Evolutionary conservation across 169 alveolate species (phyloP), one percentile per base, ranked within the genome.

Genomic region (Cytauxzoon felis): DNA sequence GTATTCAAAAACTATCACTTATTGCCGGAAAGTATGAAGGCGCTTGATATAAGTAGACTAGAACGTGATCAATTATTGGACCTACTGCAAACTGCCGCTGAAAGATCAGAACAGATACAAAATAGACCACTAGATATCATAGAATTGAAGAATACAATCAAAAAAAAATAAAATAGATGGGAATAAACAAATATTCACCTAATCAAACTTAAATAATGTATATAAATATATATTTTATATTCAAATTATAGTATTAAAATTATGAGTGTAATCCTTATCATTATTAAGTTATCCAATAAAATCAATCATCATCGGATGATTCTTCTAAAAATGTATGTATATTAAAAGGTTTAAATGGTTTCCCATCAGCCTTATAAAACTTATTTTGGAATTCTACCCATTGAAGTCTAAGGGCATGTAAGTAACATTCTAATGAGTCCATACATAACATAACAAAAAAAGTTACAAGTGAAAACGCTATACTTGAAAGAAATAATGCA

Each of bases 311-410:
- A 26, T 58, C 61, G 34, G 59, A 18, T 24, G 32, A 43, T 21
- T 76, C 73, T 30, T 63, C 33, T 16, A 66, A 76, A 38, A 76
- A 54, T 23, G 60, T n/a, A 67, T 67, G 65, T 11, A 81, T 78
- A 67, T 84, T 81, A 52, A 87, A 87, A 16, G 99, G 98, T 27
- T 67, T 87, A 70, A 97, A 97, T 26, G 81, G 71, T 78, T 89
- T 88, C 2, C 99, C 99, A 80, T 95, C 98, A 5, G 99, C 99
- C 79, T 95, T 94, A 91, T 90, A 98, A 83, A 98, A 98, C 84
- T 97, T 98, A 90, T 94, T 95, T 81, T 97, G 98, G 88, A 98
- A 98, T 81, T 98, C 99, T 48, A 98, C 99, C 99, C 99, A 97
- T 80, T 97, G 99, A 76, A 97, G 92, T 72, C 99, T 93, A 56